Base-by-base conservation (phyloP, 2,329 filamentous ascomycete genomes). In the Diaporthe vexans region DNA sequence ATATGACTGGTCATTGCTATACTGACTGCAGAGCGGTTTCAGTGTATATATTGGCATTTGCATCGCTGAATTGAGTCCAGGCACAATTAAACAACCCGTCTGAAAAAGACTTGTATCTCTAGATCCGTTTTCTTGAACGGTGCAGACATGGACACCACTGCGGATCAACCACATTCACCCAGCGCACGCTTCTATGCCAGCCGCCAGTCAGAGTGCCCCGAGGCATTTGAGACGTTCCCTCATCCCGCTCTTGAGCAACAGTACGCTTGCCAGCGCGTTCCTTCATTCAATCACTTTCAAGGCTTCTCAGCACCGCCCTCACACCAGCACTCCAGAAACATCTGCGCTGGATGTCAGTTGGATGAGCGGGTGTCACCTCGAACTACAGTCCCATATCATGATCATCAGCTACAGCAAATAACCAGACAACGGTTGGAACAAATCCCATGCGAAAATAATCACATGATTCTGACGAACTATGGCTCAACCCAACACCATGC, bases 131-230 rank as follows among this genome's bases (percentile, higher is more conserved):
- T n/a, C 24, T 17, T 8, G 3, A 46, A 29, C 6, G 17, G 35
- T 9, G 17, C 26, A 40, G 26, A 13, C 35, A 21, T 63, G 40
- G 52, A 51, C 33, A 13, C 11, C 29, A 57, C 17, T 19, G 75
- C 68, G 67, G 52, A 59, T 46, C 58, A 5, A 21, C 24, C 59
- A 51, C 40, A 15, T 5, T 76, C 75, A 15, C 75, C 73, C 26
- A 76, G 75, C 56, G 73, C 57, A 17, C 75, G 57, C 21, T 76
- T 76, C 40, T 76, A 76, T 52, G 54, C 59, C 52, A 51, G 54
- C 4, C 63, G 57, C 29, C 57, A 63, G 17, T 54, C 56, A 10
- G 26, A 46, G 17, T 33, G 26, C 7, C 40, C 71, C 11, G 63
- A 56, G 48, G 24, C 33, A 4, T 58, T 46, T 26, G 21, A 54